Percentiles rank a stretch among this genome's conserved stretches.
Conservation (phyloP, 805 yeast species). For the Metschnikowia lochheadii region DNA sequence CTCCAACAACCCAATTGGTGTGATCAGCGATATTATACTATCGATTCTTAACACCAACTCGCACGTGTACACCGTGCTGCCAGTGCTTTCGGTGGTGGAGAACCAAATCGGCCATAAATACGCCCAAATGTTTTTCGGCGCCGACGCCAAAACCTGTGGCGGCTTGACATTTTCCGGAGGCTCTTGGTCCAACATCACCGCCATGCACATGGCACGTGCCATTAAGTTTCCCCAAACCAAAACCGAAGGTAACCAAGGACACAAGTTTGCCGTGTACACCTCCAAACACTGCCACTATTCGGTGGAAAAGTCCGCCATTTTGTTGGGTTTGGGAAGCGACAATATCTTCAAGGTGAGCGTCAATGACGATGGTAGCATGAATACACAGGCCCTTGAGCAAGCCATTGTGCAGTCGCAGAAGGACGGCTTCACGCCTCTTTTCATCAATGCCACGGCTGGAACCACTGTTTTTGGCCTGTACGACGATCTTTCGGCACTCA, state of each 20-base stretch:
- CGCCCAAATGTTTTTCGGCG: conserved; percentile 55
- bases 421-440: conserved; percentile 68
- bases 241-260: conserved; percentile 46
- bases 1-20: conserved; percentile 81
- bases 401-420: conserved; percentile 40
- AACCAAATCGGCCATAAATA: conserved; percentile 63
- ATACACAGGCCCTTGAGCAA: conserved; percentile 41
- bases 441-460: conserved; percentile 81
- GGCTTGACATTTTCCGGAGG: conserved; percentile 88
- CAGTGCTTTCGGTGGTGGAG: conserved; percentile 72
- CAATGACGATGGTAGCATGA: conserved; percentile 53
- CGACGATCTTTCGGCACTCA: conserved; percentile 60
- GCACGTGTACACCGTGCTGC: conserved; percentile 82
- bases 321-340: conserved; percentile 65
- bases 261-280: conserved; percentile 66
- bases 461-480: conserved; percentile 85
- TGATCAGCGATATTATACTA: conserved; percentile 64
- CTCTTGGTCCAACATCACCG: conserved; percentile 78
- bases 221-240: conserved; percentile 67
- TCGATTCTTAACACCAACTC: conserved; percentile 76
- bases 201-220: conserved; percentile 73
- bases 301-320: conserved; percentile 75
- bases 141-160: conserved; percentile 52
- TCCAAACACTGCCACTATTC: conserved; percentile 75
- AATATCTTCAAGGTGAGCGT: conserved; percentile 63